Conservation (phyloP, 106 monocot species). For the Ottelia alismoides region DNA sequence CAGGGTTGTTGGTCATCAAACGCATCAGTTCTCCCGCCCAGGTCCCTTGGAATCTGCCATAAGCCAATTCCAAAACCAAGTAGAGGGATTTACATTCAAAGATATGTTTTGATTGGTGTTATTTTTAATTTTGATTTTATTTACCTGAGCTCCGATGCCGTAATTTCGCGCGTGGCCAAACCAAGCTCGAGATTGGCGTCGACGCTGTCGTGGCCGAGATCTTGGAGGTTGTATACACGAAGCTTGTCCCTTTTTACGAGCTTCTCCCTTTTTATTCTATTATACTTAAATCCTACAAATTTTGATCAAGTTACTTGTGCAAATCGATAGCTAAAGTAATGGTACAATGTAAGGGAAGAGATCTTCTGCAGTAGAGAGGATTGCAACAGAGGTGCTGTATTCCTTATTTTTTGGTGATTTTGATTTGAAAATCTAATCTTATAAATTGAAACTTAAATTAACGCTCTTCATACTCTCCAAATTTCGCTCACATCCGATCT, state of each 20-base stretch:
- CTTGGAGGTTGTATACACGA: conserved; percentile 86
- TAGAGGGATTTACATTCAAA: neutral
- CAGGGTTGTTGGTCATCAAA: conserved; percentile 88
- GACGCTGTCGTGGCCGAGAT: conserved; percentile 76
- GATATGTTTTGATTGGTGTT: neutral
- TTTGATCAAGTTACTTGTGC: too few species aligned
- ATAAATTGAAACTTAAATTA: too few species aligned
- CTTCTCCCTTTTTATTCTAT: conserved; percentile 79
- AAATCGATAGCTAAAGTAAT: too few species aligned
- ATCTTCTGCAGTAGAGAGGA: too few species aligned
- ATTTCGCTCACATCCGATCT: too few species aligned
- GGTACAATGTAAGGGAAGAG: neutral
- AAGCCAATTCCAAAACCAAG: neutral
- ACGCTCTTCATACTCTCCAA: too few species aligned
- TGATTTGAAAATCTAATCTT: too few species aligned
- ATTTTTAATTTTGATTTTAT: neutral
- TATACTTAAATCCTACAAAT: conserved; percentile 24
- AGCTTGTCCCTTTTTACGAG: conserved; percentile 68
- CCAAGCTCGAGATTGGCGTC: conserved; percentile 90
- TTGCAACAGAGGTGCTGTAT: too few species aligned
- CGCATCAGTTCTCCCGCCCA: conserved; percentile 83
- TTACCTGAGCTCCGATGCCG: conserved; percentile 83
- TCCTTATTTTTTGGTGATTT: too few species aligned
- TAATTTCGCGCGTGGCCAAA: conserved; percentile 73
- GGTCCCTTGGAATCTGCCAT: conserved; percentile 62